Evolutionary conservation across 257 asterid genomes (phyloP).

Genomic region (Forsythia suspensa): DNA sequence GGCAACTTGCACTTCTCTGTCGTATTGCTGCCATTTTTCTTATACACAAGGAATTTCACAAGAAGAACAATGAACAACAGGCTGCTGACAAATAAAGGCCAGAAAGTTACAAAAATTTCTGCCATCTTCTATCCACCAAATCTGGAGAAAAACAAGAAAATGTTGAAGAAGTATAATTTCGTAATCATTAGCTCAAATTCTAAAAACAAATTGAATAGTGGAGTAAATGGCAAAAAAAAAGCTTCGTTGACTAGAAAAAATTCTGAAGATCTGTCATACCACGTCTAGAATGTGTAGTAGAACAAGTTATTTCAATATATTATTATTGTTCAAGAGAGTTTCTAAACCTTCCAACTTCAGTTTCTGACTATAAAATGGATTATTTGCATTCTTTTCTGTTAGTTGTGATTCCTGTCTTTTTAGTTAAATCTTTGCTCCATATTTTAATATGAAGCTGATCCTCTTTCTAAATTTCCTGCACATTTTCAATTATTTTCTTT

Average conservation of each 20-base stretch:
- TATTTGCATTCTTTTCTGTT: slow-evolving; percentile 22
- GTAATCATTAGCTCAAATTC: slow-evolving; percentile 23
- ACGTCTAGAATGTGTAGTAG: slow-evolving; percentile 48
- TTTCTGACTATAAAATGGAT: slow-evolving; percentile 27
- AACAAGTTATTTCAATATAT: slow-evolving; percentile 34
- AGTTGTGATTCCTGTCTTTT: slow-evolving; percentile 35
- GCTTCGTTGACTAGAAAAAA: slow-evolving; percentile 40
- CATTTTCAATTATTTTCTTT: slow-evolving; percentile 6
- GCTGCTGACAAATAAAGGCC: slow-evolving; percentile 33
- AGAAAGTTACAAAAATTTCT: slow-evolving; percentile 16
- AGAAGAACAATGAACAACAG: slow-evolving; percentile 32
- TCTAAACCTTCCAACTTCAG: slow-evolving; percentile 21
- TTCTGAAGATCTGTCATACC: slow-evolving; percentile 41
- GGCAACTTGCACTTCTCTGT: slow-evolving; percentile 43
- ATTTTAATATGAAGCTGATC: slow-evolving; percentile 27
- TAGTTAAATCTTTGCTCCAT: slow-evolving; percentile 32
- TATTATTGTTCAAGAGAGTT: slow-evolving; percentile 18
- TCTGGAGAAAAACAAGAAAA: slow-evolving; percentile 10
- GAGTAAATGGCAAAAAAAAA: slow-evolving; percentile 42
- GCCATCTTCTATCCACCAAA: slow-evolving; percentile 32
- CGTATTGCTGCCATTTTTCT: slow-evolving; percentile 9
- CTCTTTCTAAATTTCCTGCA: slow-evolving; percentile 23
- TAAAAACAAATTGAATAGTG: slow-evolving; percentile 13
- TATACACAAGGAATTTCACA: slow-evolving; percentile 18
- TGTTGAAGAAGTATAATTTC: slow-evolving; percentile 25